Conservation (phyloP, 768 basidiomycete species). For the Psilocybe subaeruginosa region DNA sequence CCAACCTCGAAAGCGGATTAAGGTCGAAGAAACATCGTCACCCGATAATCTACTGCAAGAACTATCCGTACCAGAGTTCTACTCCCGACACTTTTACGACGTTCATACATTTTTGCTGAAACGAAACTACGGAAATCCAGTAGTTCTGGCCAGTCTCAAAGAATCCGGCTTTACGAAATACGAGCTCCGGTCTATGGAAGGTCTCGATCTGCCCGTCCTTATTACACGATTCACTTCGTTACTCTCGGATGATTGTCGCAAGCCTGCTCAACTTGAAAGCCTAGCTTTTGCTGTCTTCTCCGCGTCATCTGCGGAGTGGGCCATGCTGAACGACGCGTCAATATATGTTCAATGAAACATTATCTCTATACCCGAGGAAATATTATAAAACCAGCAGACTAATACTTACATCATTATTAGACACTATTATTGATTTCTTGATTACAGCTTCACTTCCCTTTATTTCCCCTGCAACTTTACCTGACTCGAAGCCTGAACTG, state of each 20-base stretch:
- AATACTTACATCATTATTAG: no score
- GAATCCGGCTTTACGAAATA: constrained; percentile 5
- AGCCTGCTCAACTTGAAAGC: constrained; percentile 4
- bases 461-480: no score
- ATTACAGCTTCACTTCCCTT: no score
- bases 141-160: not conserved
- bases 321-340: not conserved
- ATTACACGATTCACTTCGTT: not conserved
- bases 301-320: not conserved
- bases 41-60: not conserved
- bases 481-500: no score
- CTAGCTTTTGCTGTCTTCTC: constrained; percentile 1
- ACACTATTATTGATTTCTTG: no score
- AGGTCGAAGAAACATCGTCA: not conserved
- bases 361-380: no score
- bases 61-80: not conserved
- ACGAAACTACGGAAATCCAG: not conserved
- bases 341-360: not conserved
- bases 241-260: not conserved
- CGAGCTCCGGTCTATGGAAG: constrained; percentile 5
- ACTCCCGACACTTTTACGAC: not conserved
- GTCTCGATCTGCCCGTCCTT: not conserved
- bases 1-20: not conserved
- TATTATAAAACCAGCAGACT: no score
- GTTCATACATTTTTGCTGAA: not conserved